Conservation (phyloP, 148 eudicot species). For the Rhododendron vialii region DNA sequence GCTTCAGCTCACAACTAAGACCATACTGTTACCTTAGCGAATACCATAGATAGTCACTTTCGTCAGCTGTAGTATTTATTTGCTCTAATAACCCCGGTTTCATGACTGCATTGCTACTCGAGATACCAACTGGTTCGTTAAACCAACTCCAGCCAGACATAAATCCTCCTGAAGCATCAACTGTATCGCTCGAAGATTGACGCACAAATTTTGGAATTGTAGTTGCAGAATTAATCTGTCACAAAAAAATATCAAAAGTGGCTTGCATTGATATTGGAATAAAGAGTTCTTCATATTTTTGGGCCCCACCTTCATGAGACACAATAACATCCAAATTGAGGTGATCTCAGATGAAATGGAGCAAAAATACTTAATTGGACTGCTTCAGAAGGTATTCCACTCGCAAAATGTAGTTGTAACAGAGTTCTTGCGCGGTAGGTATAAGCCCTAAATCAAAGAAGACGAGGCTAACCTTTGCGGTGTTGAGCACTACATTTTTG, state of each 20-base stretch:
- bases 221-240: slow-evolving; percentile 71
- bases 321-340: neutral
- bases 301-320: neutral
- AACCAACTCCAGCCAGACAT: slow-evolving; percentile 73
- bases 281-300: neutral
- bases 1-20: neutral
- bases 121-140: slow-evolving; percentile 82
- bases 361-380: neutral
- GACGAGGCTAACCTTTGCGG: slow-evolving; percentile 72
- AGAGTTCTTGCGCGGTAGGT: neutral
- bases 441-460: neutral
- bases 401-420: neutral
- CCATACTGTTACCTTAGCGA: slow-evolving; percentile 54
- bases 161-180: slow-evolving; percentile 35
- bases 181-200: slow-evolving; percentile 32
- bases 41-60: slow-evolving; percentile 94
- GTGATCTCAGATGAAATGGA: neutral
- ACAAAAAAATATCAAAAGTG: slow-evolving; percentile 6
- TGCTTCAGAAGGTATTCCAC: neutral
- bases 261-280: neutral
- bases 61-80: slow-evolving; percentile 87
- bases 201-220: slow-evolving; percentile 47
- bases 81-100: slow-evolving; percentile 72
- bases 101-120: slow-evolving; percentile 50
- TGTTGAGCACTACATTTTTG: slow-evolving; percentile 79